Conservation (phyloP, 1,284 basidiomycete genomes). For the Meripilus lineatus region DNA sequence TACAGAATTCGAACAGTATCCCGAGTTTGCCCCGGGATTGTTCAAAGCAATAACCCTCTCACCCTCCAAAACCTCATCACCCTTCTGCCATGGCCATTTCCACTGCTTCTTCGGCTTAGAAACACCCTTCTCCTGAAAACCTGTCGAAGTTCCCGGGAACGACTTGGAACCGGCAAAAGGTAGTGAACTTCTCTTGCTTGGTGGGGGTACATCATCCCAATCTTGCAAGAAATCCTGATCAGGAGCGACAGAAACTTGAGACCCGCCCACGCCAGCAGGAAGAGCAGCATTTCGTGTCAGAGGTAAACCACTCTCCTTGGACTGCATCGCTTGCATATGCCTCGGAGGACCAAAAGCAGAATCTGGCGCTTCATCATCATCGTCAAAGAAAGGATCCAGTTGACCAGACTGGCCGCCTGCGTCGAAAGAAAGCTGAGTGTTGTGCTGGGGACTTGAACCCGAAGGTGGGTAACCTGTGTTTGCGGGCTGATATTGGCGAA, state of each 20-base stretch:
- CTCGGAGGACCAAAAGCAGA: slow-evolving; percentile 49
- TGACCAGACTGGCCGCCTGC: slow-evolving; percentile 30
- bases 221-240: slow-evolving; percentile 50
- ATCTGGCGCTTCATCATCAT: slow-evolving; percentile 58
- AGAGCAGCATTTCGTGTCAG: slow-evolving; percentile 52
- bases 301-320: slow-evolving; percentile 66
- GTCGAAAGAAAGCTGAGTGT: slow-evolving; percentile 11
- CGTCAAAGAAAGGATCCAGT: slow-evolving; percentile 80
- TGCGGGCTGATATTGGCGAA: slow-evolving; percentile 49
- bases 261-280: slow-evolving; percentile 51
- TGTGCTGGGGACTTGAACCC: slow-evolving; percentile 18
- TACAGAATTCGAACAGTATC: slow-evolving; percentile 82
- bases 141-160: slow-evolving; percentile 29
- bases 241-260: slow-evolving; percentile 35
- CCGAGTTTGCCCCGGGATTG: slow-evolving; percentile 53
- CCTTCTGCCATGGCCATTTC: slow-evolving; percentile 81
- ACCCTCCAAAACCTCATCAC: slow-evolving; percentile 51
- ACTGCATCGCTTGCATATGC: slow-evolving; percentile 51
- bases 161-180: slow-evolving; percentile 40
- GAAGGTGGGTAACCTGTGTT: slow-evolving; percentile 56
- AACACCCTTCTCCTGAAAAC: slow-evolving; percentile 16
- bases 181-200: slow-evolving; percentile 32
- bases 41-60: slow-evolving; percentile 77
- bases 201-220: slow-evolving; percentile 62
- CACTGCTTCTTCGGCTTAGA: slow-evolving; percentile 36